Percentiles rank a stretch among this genome's conserved stretches.
These are phyloP conservation scores for Fraxinus americana DNA, from an alignment of 257 asterid species.

Conservation along the genomic window DNA sequence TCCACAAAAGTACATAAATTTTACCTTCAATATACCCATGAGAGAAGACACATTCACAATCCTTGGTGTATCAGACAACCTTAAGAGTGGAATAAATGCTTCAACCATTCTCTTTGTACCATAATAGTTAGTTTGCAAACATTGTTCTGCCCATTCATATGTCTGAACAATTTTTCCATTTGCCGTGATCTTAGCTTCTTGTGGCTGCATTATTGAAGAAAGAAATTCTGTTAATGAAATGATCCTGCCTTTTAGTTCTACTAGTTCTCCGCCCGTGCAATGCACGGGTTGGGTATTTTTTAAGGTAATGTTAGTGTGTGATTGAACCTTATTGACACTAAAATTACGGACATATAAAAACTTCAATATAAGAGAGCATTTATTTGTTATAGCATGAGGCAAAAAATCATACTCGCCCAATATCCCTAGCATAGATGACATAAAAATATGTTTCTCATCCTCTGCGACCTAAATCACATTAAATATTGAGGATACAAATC, in stretches of 20 bases:
- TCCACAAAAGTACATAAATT: background rate
- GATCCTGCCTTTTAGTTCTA: background rate
- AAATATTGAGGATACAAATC: too few relatives aligned
- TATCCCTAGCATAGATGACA: too few relatives aligned
- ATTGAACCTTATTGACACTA: too few relatives aligned
- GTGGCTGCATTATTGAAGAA: slow-evolving; percentile 22
- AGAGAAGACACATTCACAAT: slow-evolving; percentile 34
- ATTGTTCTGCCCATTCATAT: slow-evolving; percentile 25
- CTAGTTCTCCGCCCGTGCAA: too few relatives aligned
- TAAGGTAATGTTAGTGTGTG: too few relatives aligned
- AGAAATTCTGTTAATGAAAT: background rate
- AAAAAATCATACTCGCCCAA: too few relatives aligned
- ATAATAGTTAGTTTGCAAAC: slow-evolving; percentile 27
- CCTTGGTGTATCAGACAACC: slow-evolving; percentile 29
- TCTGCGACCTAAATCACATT: too few relatives aligned
- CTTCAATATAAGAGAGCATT: too few relatives aligned
- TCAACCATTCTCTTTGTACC: slow-evolving; percentile 32
- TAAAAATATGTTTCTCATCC: too few relatives aligned
- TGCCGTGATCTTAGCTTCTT: slow-evolving; percentile 13
- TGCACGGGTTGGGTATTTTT: too few relatives aligned
- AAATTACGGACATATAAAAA: too few relatives aligned
- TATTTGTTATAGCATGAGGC: too few relatives aligned
- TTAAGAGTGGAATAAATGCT: slow-evolving; percentile 31
- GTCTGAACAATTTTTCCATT: slow-evolving; percentile 26
- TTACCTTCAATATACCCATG: slow-evolving; percentile 18